These are phyloP conservation scores for Acanthamoeba castellanii DNA, from an alignment of 208 protist species.

Conservation along the genomic window DNA sequence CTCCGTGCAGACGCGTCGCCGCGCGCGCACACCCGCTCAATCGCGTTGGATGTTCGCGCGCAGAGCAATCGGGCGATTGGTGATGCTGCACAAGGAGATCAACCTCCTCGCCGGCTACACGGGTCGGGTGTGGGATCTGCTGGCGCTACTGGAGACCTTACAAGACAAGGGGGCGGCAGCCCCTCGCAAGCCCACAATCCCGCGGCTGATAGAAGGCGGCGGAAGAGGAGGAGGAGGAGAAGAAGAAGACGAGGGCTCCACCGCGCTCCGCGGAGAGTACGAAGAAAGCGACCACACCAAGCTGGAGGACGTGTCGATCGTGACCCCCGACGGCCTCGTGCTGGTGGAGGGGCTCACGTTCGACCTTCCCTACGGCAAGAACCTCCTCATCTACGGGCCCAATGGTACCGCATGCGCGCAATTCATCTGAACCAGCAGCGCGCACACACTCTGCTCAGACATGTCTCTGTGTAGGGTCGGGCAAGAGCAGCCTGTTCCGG, in stretches of 20 bases:
- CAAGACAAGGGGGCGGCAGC: neutral
- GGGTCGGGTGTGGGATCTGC: slow-evolving; percentile 3
- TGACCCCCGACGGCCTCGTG: slow-evolving; percentile 80
- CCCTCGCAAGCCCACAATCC: neutral
- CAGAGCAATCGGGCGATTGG: slow-evolving; percentile 37
- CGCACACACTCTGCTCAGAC: neutral
- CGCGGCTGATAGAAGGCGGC: neutral
- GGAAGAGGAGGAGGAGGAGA: neutral
- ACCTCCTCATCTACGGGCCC: slow-evolving; percentile 71
- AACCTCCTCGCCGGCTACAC: slow-evolving; percentile 57
- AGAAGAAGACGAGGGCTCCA: neutral
- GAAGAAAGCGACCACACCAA: slow-evolving; percentile 47
- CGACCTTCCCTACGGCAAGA: slow-evolving; percentile 65
- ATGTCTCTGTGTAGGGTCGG: slow-evolving; percentile 34
- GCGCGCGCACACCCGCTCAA: neutral
- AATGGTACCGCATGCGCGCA: neutral
- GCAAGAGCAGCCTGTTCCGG: slow-evolving; percentile 77
- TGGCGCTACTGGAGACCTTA: neutral
- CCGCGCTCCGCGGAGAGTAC: neutral
- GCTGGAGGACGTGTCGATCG: slow-evolving; percentile 80
- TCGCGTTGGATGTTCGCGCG: neutral
- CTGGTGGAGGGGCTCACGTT: slow-evolving; percentile 51
- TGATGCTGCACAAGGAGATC: slow-evolving; percentile 40
- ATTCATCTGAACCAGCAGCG: no score
- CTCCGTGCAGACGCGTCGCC: neutral